Percentiles rank a stretch among this genome's conserved stretches.
phyloP scores from a whole-genome alignment of 2,329 filamentous ascomycete genomes.

The Epicoccum nigrum region DNA sequence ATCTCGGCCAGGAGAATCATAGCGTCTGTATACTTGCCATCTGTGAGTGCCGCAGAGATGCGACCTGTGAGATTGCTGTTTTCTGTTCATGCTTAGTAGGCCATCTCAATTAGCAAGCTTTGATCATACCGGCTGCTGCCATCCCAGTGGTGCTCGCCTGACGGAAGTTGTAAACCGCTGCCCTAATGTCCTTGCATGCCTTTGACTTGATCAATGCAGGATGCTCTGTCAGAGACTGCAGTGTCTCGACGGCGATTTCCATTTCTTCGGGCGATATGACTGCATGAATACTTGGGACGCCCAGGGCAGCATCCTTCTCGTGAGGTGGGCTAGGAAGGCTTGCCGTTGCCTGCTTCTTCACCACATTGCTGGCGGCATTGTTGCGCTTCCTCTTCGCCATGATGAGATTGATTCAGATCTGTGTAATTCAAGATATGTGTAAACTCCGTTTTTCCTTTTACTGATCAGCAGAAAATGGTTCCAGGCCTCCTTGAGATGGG shows the following conservation, averaged over 20 bases:
- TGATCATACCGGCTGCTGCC: constrained; percentile 58
- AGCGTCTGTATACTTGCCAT: constrained; percentile 70
- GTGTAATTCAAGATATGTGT: neutral
- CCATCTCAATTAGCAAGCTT: neutral
- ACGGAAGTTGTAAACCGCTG: constrained; percentile 71
- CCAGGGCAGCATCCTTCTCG: constrained; percentile 30
- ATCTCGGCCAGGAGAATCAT: constrained; percentile 71
- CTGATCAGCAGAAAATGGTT: neutral
- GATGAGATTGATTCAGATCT: neutral
- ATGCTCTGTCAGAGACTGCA: constrained; percentile 63
- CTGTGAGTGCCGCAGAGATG: constrained; percentile 69
- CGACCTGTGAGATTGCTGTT: constrained; percentile 69
- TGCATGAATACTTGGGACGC: constrained; percentile 59
- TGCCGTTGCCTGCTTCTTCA: constrained; percentile 31
- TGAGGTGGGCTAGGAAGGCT: constrained; percentile 37
- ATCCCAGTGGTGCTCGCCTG: constrained; percentile 71
- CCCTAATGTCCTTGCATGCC: constrained; percentile 68
- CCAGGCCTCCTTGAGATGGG: neutral
- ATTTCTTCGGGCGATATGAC: constrained; percentile 69
- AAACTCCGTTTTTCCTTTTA: neutral
- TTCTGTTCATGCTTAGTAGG: constrained; percentile 41
- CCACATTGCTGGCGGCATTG: constrained; percentile 24
- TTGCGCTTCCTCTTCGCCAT: constrained; percentile 42
- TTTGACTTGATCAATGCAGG: constrained; percentile 71
- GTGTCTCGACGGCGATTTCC: constrained; percentile 70